phyloP scores from a whole-genome alignment of 2,329 filamentous ascomycete species.

The Trichoderma afroharzianum region DNA sequence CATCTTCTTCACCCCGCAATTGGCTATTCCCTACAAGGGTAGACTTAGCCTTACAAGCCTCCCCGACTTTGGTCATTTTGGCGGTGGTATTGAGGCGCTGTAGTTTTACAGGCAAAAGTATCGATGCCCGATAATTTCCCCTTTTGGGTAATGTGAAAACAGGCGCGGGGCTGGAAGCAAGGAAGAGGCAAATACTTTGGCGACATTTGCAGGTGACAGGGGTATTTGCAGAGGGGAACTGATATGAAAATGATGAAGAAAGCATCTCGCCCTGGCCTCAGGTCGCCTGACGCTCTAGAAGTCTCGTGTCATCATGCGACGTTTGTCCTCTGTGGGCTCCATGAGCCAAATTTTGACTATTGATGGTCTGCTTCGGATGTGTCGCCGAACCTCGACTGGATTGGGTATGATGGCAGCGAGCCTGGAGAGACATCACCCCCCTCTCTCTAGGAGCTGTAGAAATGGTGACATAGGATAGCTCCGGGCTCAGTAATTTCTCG shows the following conservation, averaged over 20 bases:
- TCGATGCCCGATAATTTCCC: constrained; percentile 8
- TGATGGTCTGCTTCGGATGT: neutral
- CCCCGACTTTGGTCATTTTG: neutral
- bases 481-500: neutral
- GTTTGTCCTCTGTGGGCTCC: neutral
- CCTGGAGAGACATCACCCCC: neutral
- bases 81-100: neutral
- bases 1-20: constrained; percentile 14
- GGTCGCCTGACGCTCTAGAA: neutral
- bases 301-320: neutral
- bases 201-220: neutral
- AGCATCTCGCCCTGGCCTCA: neutral
- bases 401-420: neutral
- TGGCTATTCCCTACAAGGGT: constrained; percentile 2
- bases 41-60: neutral
- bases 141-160: neutral
- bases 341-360: neutral
- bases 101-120: neutral
- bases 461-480: neutral
- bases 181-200: neutral
- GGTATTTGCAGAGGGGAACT: neutral
- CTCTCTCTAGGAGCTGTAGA: neutral
- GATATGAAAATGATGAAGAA: neutral
- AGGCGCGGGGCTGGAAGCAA: neutral
- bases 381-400: neutral